Conservation (phyloP, 2,329 filamentous ascomycete species). For the Aureobasidium melanogenum region DNA sequence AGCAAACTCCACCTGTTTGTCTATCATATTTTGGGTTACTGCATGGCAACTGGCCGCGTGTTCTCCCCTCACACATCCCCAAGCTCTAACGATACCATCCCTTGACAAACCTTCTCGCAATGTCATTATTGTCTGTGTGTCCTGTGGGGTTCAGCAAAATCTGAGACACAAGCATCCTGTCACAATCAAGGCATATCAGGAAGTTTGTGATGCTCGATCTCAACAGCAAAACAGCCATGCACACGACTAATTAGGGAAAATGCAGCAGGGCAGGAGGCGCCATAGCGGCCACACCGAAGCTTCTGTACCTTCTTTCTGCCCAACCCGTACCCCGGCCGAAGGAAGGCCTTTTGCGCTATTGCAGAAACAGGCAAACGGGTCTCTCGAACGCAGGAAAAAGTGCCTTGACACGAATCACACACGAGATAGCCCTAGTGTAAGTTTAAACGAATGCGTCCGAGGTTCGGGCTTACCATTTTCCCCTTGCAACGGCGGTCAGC, state of each 20-base stretch:
- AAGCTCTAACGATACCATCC: background rate
- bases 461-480: background rate
- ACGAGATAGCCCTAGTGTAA: background rate
- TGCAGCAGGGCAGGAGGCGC: background rate
- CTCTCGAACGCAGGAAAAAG: background rate
- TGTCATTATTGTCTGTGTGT: background rate
- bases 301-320: background rate
- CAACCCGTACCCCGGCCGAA: background rate
- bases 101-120: background rate
- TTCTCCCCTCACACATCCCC: background rate
- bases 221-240: background rate
- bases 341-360: background rate
- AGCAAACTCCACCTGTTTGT: background rate
- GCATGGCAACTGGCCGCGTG: background rate
- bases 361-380: background rate
- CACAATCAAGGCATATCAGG: background rate
- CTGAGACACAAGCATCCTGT: background rate
- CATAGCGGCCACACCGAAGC: background rate
- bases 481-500: background rate
- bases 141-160: background rate
- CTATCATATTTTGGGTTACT: background rate
- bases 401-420: too few species aligned
- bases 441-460: background rate
- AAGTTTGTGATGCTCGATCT: background rate
- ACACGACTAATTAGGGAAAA: background rate